A percentile compares a stretch with the other conserved stretches of the same genome.
Evolutionary conservation across 2,329 filamentous ascomycete species (phyloP).

Genomic region (Cordyceps farinosa): DNA sequence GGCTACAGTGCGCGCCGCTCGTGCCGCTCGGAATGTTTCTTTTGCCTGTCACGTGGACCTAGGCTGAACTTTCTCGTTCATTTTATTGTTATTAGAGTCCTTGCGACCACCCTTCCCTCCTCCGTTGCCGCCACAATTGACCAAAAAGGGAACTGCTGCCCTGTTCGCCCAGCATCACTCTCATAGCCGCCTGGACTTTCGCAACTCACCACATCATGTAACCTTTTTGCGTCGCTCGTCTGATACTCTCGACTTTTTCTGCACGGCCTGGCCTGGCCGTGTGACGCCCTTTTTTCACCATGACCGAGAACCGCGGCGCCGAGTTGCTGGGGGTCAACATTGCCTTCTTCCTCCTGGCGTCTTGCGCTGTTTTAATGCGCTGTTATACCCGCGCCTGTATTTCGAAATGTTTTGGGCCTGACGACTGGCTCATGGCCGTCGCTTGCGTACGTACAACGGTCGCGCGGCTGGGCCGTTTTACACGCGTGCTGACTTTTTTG

Average conservation of each 20-base stretch:
- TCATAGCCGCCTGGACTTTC: background rate
- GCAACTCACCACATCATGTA: constrained; percentile 2
- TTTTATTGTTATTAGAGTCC: background rate
- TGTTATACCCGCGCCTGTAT: constrained; percentile 32
- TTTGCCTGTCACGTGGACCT: background rate
- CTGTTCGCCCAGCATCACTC: background rate
- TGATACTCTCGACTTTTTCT: background rate
- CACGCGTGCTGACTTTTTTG: background rate
- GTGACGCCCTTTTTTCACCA: background rate
- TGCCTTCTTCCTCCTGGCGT: constrained; percentile 25
- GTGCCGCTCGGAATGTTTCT: background rate
- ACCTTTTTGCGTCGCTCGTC: background rate
- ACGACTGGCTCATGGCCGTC: constrained; percentile 36
- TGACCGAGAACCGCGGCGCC: constrained; percentile 28
- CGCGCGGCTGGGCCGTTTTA: background rate
- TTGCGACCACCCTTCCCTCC: background rate
- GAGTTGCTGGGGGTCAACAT: constrained; percentile 32
- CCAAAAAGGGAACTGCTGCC: background rate
- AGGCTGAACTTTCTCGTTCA: background rate
- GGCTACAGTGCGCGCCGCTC: background rate
- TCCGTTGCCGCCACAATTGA: background rate
- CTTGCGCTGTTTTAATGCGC: constrained; percentile 28
- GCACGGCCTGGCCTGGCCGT: background rate
- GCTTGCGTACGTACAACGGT: constrained; percentile 26
- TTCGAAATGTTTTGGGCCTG: constrained; percentile 33